A percentile compares a stretch with the other conserved stretches of the same genome.
These are phyloP conservation scores for Avena sativa DNA, from an alignment of 176 grass and related monocot genomes.

Conservation along the genomic window DNA sequence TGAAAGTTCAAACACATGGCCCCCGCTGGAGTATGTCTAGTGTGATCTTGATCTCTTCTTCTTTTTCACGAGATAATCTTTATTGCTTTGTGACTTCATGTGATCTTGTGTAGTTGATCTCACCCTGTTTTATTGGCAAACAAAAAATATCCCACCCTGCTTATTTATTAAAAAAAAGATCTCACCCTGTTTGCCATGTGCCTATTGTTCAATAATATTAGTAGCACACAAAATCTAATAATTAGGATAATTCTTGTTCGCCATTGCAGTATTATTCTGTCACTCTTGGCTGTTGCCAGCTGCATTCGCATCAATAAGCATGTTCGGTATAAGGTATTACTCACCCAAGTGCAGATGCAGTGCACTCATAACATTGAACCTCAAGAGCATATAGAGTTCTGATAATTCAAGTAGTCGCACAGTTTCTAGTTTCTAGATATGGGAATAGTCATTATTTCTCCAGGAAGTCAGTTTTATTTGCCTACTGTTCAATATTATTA, in stretches of 20 bases:
- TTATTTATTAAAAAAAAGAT: too few species aligned
- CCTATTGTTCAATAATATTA: too few species aligned
- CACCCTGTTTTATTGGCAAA: not conserved
- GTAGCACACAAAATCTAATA: not conserved
- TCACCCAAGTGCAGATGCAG: not conserved
- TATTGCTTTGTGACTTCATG: not conserved
- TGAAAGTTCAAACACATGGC: not conserved
- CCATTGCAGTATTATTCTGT: not conserved
- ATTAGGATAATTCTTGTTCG: not conserved
- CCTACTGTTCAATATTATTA: not conserved
- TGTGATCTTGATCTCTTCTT: slow-evolving; percentile 10
- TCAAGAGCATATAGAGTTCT: slow-evolving; percentile 18
- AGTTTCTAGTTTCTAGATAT: not conserved
- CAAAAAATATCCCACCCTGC: too few species aligned
- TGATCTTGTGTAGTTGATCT: not conserved
- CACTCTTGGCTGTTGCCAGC: not conserved
- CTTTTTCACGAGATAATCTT: not conserved
- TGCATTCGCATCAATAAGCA: not conserved
- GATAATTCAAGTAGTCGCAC: slow-evolving; percentile 6
- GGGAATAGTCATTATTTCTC: too few species aligned
- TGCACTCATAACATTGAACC: not conserved
- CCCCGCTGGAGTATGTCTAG: not conserved
- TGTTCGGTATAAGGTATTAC: not conserved
- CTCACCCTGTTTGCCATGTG: too few species aligned
- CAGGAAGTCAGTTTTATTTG: slow-evolving; percentile 11